phyloP scores from a whole-genome alignment of 2,329 filamentous ascomycete species.

The Fusarium algeriense region DNA sequence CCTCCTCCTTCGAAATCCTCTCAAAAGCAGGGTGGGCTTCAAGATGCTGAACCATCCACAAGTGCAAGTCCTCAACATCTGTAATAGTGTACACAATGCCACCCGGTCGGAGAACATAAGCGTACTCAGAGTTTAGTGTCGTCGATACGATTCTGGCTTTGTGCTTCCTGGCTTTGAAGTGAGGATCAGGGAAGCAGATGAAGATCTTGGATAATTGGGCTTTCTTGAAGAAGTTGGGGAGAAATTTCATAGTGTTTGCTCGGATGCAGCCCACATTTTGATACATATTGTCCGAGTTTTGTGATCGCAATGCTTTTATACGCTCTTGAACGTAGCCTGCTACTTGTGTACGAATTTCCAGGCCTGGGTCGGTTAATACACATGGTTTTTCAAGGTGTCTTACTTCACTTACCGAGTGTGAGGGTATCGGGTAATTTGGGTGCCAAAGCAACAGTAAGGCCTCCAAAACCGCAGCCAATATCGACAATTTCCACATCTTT shows the following conservation, averaged over 20 bases:
- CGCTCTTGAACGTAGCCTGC: slow-evolving; percentile 91
- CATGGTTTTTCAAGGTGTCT: neutral
- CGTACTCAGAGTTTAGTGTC: slow-evolving; percentile 92
- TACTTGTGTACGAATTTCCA: slow-evolving; percentile 93
- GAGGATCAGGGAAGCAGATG: slow-evolving; percentile 97
- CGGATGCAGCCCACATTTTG: slow-evolving; percentile 91
- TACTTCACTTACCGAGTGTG: slow-evolving; percentile 74
- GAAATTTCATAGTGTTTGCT: slow-evolving; percentile 98
- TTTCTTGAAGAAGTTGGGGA: slow-evolving; percentile 95
- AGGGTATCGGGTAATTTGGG: slow-evolving; percentile 84
- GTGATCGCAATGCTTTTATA: slow-evolving; percentile 81
- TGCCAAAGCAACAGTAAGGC: slow-evolving; percentile 86
- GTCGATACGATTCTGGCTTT: slow-evolving; percentile 94
- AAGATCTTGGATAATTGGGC: slow-evolving; percentile 90
- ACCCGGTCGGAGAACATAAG: slow-evolving; percentile 84
- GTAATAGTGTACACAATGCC: slow-evolving; percentile 97
- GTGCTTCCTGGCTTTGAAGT: slow-evolving; percentile 98
- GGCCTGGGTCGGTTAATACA: slow-evolving; percentile 63
- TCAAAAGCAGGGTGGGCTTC: slow-evolving; percentile 83
- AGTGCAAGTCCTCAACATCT: slow-evolving; percentile 92
- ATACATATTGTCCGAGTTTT: slow-evolving; percentile 71
- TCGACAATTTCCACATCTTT: slow-evolving; percentile 92
- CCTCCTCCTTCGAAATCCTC: slow-evolving; percentile 75
- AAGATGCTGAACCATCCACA: slow-evolving; percentile 93
- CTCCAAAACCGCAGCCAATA: slow-evolving; percentile 97